Base-by-base conservation (phyloP, 148 eudicot species). In the Nepenthes gracilis region DNA sequence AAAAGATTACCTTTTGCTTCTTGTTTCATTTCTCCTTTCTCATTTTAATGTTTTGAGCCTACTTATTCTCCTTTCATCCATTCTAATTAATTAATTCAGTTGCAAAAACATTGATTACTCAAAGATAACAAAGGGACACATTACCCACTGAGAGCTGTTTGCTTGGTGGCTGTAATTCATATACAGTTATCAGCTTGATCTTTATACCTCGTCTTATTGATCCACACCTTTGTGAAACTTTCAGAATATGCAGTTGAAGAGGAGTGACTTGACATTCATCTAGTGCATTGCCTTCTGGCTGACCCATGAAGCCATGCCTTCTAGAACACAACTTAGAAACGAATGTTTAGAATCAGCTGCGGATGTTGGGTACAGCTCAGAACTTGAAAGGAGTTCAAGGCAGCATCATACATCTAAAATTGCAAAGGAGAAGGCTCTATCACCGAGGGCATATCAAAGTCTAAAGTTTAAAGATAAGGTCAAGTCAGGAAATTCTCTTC, bases 381-480 rank as follows among this genome's bases (percentile, higher is more conserved):
- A 79, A 61, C 65, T 36, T 61, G 74, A 52, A 69, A 76, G 72
- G 62, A 69, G 57, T 52, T 66, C 81, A 54, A 77, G 62, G 43
- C 72, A 64, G 56, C 63, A 60, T 60, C 77, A 69, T 60, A 52
- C 63, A 45, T 81, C 80, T 38, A 69, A 67, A 63, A 58, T 72
- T 59, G 78, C 67, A 15, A 74, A 60, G 65, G 87, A 76, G 60
- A 80, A 63, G 57, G 55, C 64, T 59, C 67, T 40, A 59, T 65
- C 77, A 12, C 69, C 80, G 36, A 62, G 60, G 43, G 57, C 71
- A 67, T 62, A 55, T 71, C 64, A 67, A 55, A 60, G 66, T 66
- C 62, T 67, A 50, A 72, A 72, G 66, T 72, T 61, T 33, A 75
- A 73, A 66, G 84, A 77, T 47, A 78, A 77, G 61, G 57, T 43